Percentiles rank a stretch among this genome's conserved stretches.
These are phyloP conservation scores for Trifolium subterraneum DNA, from an alignment of 306 rosid genomes.

Conservation along the genomic window DNA sequence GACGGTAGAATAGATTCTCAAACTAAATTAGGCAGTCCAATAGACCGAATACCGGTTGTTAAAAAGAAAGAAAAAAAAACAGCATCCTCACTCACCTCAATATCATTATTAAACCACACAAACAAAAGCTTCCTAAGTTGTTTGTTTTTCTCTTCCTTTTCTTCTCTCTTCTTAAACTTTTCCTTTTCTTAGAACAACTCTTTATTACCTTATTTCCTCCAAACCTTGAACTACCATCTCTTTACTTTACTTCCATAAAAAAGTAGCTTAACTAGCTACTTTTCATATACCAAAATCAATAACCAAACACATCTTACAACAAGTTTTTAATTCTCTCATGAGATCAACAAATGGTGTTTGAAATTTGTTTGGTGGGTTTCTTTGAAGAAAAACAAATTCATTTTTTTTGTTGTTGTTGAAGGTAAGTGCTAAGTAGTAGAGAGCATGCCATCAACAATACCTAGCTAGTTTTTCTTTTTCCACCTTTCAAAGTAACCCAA, in stretches of 20 bases:
- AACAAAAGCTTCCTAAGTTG: slow-evolving; percentile 34
- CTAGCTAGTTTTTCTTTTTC: slow-evolving; percentile 34
- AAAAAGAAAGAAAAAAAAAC: neutral
- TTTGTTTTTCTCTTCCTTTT: slow-evolving; percentile 34
- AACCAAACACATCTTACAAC: no score
- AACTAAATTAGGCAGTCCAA: no score
- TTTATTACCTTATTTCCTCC: slow-evolving; percentile 57
- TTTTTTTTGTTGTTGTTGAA: slow-evolving; percentile 25
- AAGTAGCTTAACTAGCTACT: slow-evolving; percentile 25
- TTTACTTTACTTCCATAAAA: slow-evolving; percentile 32
- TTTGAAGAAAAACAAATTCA: neutral
- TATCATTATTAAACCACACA: slow-evolving; percentile 49
- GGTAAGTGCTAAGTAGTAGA: slow-evolving; percentile 41
- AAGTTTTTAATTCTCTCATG: no score
- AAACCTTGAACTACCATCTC: slow-evolving; percentile 55
- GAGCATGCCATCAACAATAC: slow-evolving; percentile 25
- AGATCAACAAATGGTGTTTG: slow-evolving; percentile 21
- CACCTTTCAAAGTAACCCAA: slow-evolving; percentile 32
- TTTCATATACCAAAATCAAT: slow-evolving; percentile 6
- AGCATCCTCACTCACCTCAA: neutral
- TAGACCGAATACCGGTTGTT: no score
- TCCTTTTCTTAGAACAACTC: slow-evolving; percentile 20
- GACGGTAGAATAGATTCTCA: no score
- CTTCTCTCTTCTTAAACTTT: neutral
- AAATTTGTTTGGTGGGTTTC: slow-evolving; percentile 43